phyloP scores from a whole-genome alignment of 176 grass and related monocot genomes.

The Aegilops bicornis region DNA sequence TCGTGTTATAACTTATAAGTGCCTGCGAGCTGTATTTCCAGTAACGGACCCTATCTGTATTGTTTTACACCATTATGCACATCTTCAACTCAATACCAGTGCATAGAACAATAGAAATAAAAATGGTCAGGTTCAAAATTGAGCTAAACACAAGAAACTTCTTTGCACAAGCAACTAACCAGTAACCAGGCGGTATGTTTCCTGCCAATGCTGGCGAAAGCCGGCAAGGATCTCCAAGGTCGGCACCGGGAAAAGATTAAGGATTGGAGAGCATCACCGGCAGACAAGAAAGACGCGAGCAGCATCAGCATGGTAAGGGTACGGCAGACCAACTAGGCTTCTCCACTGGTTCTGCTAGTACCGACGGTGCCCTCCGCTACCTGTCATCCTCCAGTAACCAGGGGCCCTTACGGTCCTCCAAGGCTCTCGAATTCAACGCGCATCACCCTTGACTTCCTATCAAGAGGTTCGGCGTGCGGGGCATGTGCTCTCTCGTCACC shows the following conservation, averaged over 20 bases:
- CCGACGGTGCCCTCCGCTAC: conserved; percentile 55
- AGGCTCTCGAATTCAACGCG: conserved; percentile 26
- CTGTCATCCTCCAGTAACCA: conserved; percentile 51
- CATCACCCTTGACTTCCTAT: conserved; percentile 40
- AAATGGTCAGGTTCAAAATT: too few relatives aligned
- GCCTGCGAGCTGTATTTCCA: too few relatives aligned
- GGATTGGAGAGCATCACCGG: too few relatives aligned
- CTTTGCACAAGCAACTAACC: conserved; percentile 18
- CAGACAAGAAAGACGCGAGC: too few relatives aligned
- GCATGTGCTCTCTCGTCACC: too few relatives aligned
- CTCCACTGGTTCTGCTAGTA: conserved; percentile 52
- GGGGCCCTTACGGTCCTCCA: conserved; percentile 23
- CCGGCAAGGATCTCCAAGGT: too few relatives aligned
- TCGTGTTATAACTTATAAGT: too few relatives aligned
- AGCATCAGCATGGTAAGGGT: background rate
- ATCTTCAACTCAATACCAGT: too few relatives aligned
- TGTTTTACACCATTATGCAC: too few relatives aligned
- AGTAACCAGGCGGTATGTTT: conserved; percentile 83
- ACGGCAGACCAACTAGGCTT: conserved; percentile 49
- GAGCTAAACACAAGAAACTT: background rate
- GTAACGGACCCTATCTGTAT: too few relatives aligned
- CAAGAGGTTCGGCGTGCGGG: background rate
- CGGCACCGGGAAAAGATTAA: too few relatives aligned
- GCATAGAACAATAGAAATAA: too few relatives aligned
- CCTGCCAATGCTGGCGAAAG: conserved; percentile 14